Conservation (phyloP, 768 basidiomycete species). For the Amanita rimosa region DNA sequence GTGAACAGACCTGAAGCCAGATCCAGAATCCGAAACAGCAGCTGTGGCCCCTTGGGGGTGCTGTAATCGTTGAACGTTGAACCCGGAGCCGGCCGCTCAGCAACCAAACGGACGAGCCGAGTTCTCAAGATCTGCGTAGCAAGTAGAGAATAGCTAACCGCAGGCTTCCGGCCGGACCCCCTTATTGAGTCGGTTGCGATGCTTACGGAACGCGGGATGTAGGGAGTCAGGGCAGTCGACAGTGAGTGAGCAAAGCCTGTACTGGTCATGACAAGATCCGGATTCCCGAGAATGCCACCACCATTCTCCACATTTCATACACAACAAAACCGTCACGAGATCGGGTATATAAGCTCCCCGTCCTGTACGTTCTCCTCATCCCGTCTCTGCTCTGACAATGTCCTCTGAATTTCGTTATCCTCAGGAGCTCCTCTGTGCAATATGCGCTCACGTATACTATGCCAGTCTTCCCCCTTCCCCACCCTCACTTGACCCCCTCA, state of each 20-base stretch:
- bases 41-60: neutral
- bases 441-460: conserved; percentile 64
- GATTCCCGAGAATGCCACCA: too few relatives aligned
- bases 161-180: neutral
- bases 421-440: conserved; percentile 57
- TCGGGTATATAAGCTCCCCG: conserved; percentile 6
- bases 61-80: neutral
- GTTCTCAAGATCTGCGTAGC: neutral
- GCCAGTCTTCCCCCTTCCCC: conserved; percentile 43
- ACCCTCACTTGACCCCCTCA: conserved; percentile 63
- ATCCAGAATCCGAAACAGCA: neutral
- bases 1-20: neutral
- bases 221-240: neutral
- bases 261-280: neutral
- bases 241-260: too few relatives aligned
- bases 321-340: neutral
- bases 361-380: conserved; percentile 6
- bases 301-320: too few relatives aligned
- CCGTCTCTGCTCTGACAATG: conserved; percentile 3
- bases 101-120: neutral
- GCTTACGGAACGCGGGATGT: conserved; percentile 3
- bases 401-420: conserved; percentile 34
- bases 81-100: neutral
- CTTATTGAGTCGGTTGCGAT: neutral
- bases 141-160: neutral